Percentiles rank a stretch among this genome's conserved stretches.
phyloP scores from a whole-genome alignment of 345 rosid species.

The Linum trigynum region DNA sequence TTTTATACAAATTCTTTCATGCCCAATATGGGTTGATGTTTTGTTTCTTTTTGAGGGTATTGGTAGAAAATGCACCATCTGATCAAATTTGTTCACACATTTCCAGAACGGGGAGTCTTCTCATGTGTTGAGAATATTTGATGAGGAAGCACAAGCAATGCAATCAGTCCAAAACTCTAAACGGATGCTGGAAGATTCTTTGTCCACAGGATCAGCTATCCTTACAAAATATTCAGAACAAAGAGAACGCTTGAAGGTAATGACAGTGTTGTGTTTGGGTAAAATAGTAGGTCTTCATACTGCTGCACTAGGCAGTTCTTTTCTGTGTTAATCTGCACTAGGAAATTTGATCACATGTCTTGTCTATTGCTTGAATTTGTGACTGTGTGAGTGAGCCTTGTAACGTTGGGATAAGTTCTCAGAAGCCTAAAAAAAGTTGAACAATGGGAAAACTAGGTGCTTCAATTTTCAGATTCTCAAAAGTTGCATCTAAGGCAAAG shows the following conservation, averaged over 20 bases:
- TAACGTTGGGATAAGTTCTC: neutral
- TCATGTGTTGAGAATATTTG: constrained; percentile 74
- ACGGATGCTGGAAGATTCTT: constrained; percentile 75
- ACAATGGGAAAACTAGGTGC: neutral
- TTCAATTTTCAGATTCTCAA: neutral
- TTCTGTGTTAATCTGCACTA: neutral
- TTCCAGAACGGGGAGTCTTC: constrained; percentile 68
- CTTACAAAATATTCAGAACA: constrained; percentile 83
- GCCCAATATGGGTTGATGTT: neutral
- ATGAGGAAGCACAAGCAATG: constrained; percentile 91
- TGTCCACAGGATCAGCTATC: constrained; percentile 67
- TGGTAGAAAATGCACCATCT: neutral
- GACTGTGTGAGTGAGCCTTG: neutral
- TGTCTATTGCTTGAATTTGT: neutral
- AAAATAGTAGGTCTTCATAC: neutral
- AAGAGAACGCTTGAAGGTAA: constrained; percentile 86
- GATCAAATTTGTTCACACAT: constrained; percentile 3
- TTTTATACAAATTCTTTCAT: neutral
- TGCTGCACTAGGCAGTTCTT: neutral
- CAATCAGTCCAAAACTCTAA: constrained; percentile 72
- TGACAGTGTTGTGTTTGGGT: neutral
- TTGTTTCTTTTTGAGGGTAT: neutral
- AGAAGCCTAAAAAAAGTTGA: neutral
- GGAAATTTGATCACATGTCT: neutral
- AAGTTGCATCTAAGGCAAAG: neutral